These are phyloP conservation scores for Capsicum pubescens DNA, from an alignment of 257 asterid genomes.

Conservation along the genomic window DNA sequence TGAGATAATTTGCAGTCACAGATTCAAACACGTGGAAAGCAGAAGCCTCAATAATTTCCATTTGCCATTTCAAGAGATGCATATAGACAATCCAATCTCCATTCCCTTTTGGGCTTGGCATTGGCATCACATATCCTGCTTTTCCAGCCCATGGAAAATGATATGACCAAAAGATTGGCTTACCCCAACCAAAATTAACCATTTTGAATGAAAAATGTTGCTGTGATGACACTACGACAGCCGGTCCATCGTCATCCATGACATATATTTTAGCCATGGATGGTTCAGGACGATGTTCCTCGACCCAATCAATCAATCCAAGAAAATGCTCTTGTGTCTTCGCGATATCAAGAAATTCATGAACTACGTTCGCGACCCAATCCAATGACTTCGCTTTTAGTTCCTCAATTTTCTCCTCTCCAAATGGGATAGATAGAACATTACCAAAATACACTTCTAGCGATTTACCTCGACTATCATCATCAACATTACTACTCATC, in stretches of 20 bases:
- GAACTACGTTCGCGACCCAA: conserved; percentile 8
- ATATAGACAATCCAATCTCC: too few species aligned
- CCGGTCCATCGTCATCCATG: conserved; percentile 47
- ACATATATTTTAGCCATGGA: conserved; percentile 51
- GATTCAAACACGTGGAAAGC: too few species aligned
- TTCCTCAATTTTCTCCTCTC: background rate
- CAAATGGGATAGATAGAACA: conserved; percentile 29
- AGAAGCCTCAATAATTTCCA: too few species aligned
- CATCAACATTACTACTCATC: background rate
- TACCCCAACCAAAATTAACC: background rate
- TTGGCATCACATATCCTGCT: too few species aligned
- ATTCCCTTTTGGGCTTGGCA: too few species aligned
- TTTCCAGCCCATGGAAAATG: too few species aligned
- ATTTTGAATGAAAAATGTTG: background rate
- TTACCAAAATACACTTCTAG: conserved; percentile 22
- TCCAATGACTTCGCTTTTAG: conserved; percentile 5
- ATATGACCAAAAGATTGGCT: too few species aligned
- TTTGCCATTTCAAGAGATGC: too few species aligned
- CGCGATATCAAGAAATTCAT: background rate
- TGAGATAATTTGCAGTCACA: too few species aligned
- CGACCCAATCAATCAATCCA: conserved; percentile 34
- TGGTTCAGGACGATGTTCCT: background rate
- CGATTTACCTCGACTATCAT: background rate
- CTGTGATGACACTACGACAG: conserved; percentile 69
- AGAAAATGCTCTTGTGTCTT: conserved; percentile 25